Evolutionary conservation across 176 grass and related monocot genomes (phyloP), one percentile per base, ranked within the genome.

Genomic region (Phyllostachys edulis): DNA sequence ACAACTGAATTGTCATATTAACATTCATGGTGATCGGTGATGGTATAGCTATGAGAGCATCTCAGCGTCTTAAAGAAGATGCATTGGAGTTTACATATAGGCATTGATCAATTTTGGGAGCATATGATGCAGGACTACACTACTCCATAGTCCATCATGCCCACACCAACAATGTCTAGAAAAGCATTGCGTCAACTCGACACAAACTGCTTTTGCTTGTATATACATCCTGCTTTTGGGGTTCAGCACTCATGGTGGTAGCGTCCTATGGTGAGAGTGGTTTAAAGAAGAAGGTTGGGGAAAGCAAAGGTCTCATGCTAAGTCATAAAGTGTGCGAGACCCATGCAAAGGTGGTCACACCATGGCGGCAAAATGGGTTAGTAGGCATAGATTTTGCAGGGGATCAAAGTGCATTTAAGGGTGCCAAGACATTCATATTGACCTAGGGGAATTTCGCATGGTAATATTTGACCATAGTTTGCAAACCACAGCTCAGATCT

Each of bases 281-380:
- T 74, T 74, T 90, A 90, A 83, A 87, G 74, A 75, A 84, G 79
- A 20, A 78, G 84, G 67, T 51, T 83, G 67, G 79, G 70, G 67
- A 77, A 86, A 86, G 74, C 73, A 78, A 78, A 67, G 67, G 44
- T 82, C 50, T 59, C 84, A 82, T 82, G 67, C 66, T 67, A 85
- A 75, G 81, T 77, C 83, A 71, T 77, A 56, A 90, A 90, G 88
- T 20, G 66, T 74, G 67, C 44, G 47, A 72, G 57, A 77, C 27
- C 79, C 67, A 81, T 69, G 82, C 88, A 79, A 59, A 84, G 60
- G 46, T 44, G 61, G 51, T 67, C 60, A 65, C 67, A n/a, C 46
- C 36, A 67, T 54, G 71, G 60, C 8, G 9, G 79, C 79, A 41
- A 59, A 59, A 56, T 29, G 47, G 63, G 64, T 61, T 46, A 71